These are phyloP conservation scores for Psilocybe cyanescens DNA, from an alignment of 768 basidiomycete genomes.

Conservation along the genomic window DNA sequence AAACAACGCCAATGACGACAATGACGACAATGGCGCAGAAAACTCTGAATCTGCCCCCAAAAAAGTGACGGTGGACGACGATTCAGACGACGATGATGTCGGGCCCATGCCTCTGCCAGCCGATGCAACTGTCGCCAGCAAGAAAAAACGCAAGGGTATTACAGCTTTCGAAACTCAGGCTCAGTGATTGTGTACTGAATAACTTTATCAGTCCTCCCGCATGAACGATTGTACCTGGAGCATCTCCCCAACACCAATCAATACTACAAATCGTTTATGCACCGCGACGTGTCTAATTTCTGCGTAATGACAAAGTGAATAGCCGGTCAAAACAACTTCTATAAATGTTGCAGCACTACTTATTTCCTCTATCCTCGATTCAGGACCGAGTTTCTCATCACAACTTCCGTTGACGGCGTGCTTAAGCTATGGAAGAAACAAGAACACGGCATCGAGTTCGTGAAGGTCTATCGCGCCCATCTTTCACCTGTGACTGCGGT, in stretches of 20 bases:
- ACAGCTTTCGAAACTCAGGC: constrained; percentile 5
- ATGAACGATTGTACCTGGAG: constrained; percentile 91
- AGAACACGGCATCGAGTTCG: constrained; percentile 93
- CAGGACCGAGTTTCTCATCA: constrained; percentile 93
- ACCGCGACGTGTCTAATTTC: constrained; percentile 90
- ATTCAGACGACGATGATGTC: constrained; percentile 78
- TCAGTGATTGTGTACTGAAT: constrained; percentile 16
- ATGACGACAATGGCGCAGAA: constrained; percentile 23
- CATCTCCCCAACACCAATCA: constrained; percentile 92
- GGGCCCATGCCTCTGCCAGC: constrained; percentile 88
- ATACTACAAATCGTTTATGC: constrained; percentile 99
- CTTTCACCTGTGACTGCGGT: constrained; percentile 78
- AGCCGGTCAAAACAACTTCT: not conserved
- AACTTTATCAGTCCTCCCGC: constrained; percentile 72
- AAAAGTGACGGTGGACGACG: constrained; percentile 42
- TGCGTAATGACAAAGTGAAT: constrained; percentile 85
- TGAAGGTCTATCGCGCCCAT: constrained; percentile 97
- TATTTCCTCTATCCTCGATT: not conserved
- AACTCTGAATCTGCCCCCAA: constrained; percentile 19
- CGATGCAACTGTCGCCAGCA: constrained; percentile 37
- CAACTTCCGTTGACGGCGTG: constrained; percentile 94
- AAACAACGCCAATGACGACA: constrained; percentile 26
- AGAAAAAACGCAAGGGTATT: constrained; percentile 84
- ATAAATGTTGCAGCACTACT: not conserved
- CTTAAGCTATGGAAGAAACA: constrained; percentile 99